These are phyloP conservation scores for Biscutella auriculata DNA, from an alignment of 441 rosid species.

Conservation along the genomic window DNA sequence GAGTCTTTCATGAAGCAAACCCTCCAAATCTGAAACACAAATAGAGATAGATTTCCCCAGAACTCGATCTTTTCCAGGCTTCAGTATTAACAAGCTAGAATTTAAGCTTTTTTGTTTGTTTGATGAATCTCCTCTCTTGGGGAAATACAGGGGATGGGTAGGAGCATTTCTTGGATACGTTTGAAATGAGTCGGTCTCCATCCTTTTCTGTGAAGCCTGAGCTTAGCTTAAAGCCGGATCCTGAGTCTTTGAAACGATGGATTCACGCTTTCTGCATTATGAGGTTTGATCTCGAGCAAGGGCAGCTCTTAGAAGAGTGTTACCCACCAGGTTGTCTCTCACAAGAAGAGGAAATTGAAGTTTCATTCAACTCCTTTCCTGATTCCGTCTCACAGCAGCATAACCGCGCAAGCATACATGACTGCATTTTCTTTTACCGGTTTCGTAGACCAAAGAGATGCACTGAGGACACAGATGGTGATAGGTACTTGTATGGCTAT, in stretches of 20 bases:
- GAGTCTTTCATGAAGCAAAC: conserved; percentile 7
- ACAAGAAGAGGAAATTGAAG: conserved; percentile 79
- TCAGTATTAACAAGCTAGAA: neutral
- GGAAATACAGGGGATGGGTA: conserved; percentile 23
- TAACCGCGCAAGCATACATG: conserved; percentile 82
- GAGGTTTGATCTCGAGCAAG: conserved; percentile 95
- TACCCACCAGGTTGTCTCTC: conserved; percentile 63
- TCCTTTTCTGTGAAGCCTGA: conserved; percentile 73
- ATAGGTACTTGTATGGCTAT: conserved; percentile 66
- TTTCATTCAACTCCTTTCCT: conserved; percentile 87
- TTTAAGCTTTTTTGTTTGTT: neutral
- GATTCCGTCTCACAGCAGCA: conserved; percentile 89
- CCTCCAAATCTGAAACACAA: conserved; percentile 1
- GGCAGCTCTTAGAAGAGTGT: conserved; percentile 91
- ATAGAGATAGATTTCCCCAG: no score
- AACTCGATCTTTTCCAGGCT: neutral
- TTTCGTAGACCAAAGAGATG: conserved; percentile 39
- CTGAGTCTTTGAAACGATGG: conserved; percentile 67
- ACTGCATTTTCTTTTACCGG: conserved; percentile 94
- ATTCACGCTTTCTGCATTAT: conserved; percentile 71
- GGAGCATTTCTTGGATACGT: conserved; percentile 13
- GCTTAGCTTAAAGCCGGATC: conserved; percentile 50
- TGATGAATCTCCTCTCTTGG: conserved; percentile 18
- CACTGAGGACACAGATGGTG: conserved; percentile 21
- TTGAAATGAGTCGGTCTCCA: conserved; percentile 83